phyloP scores from a whole-genome alignment of 257 asterid genomes.

The Fraxinus excelsior region DNA sequence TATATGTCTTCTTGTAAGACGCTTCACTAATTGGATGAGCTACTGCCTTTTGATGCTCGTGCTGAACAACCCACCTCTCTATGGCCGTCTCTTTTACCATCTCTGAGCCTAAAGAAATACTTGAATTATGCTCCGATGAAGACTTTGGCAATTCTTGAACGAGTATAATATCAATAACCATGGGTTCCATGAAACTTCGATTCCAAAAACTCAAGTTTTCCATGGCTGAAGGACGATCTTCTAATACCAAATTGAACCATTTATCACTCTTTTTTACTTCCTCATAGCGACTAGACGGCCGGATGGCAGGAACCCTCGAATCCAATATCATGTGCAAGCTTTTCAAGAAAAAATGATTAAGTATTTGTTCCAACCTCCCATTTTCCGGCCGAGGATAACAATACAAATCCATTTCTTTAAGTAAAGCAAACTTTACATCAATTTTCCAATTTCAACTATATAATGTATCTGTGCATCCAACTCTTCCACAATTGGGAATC shows the following conservation, averaged over 20 bases:
- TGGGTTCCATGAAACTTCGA: constrained; percentile 88
- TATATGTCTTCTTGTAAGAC: constrained; percentile 74
- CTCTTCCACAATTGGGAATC: constrained; percentile 18
- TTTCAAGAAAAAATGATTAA: constrained; percentile 84
- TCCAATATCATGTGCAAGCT: constrained; percentile 85
- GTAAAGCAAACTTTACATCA: constrained; percentile 29
- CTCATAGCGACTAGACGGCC: constrained; percentile 51
- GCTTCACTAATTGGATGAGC: constrained; percentile 66
- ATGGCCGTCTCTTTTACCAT: constrained; percentile 58
- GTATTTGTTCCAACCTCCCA: constrained; percentile 92
- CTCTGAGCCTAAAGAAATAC: constrained; percentile 42
- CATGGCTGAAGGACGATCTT: constrained; percentile 87
- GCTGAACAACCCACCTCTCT: constrained; percentile 94
- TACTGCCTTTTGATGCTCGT: constrained; percentile 56
- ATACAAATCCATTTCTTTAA: constrained; percentile 69
- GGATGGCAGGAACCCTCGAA: constrained; percentile 80
- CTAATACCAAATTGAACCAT: constrained; percentile 87
- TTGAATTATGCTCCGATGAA: constrained; percentile 34
- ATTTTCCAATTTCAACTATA: constrained; percentile 22
- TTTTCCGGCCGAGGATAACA: constrained; percentile 63
- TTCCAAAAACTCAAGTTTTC: constrained; percentile 94
- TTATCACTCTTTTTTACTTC: constrained; percentile 80
- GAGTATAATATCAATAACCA: constrained; percentile 82
- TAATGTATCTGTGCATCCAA: constrained; percentile 18
- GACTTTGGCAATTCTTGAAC: constrained; percentile 59